Evolutionary conservation across 1,139 yeast species (phyloP).

Genomic region (Scheffersomyces cryptocercus): DNA sequence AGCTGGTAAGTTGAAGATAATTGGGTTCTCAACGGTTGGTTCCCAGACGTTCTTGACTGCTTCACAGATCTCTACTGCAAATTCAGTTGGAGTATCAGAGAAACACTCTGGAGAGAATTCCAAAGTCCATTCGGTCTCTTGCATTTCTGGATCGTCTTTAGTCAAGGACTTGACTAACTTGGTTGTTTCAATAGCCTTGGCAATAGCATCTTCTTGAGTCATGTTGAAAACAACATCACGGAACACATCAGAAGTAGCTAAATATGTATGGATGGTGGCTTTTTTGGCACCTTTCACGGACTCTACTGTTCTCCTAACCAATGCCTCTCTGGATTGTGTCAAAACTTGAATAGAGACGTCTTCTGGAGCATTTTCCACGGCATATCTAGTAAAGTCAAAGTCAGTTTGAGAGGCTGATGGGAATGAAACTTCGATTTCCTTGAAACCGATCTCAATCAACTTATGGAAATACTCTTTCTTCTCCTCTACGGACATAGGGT

Average conservation of each 20-base stretch:
- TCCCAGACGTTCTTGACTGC: constrained; percentile 51
- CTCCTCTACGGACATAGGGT: constrained; percentile 49
- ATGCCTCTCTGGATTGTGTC: constrained; percentile 48
- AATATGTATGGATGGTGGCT: constrained; percentile 49
- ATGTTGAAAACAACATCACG: constrained; percentile 49
- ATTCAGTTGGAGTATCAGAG: constrained; percentile 46
- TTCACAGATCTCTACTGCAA: constrained; percentile 47
- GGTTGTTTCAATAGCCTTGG: constrained; percentile 43
- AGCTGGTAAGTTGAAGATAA: constrained; percentile 51
- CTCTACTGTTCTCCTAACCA: constrained; percentile 47
- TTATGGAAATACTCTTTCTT: constrained; percentile 48
- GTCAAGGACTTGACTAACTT: constrained; percentile 43
- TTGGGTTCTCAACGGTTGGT: constrained; percentile 42
- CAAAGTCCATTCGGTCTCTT: constrained; percentile 44
- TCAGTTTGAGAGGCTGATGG: constrained; percentile 53
- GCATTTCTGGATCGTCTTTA: constrained; percentile 41
- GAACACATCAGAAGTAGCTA: constrained; percentile 50
- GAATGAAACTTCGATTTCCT: constrained; percentile 51
- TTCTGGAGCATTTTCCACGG: constrained; percentile 48
- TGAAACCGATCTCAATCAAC: constrained; percentile 47
- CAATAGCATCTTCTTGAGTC: constrained; percentile 42
- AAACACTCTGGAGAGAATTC: constrained; percentile 52
- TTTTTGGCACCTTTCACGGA: constrained; percentile 48
- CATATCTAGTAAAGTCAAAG: constrained; percentile 50
- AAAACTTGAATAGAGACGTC: constrained; percentile 50